Percentiles rank a stretch among this genome's conserved stretches.
phyloP scores from a whole-genome alignment of 805 yeast genomes.

The Ogataea pini region DNA sequence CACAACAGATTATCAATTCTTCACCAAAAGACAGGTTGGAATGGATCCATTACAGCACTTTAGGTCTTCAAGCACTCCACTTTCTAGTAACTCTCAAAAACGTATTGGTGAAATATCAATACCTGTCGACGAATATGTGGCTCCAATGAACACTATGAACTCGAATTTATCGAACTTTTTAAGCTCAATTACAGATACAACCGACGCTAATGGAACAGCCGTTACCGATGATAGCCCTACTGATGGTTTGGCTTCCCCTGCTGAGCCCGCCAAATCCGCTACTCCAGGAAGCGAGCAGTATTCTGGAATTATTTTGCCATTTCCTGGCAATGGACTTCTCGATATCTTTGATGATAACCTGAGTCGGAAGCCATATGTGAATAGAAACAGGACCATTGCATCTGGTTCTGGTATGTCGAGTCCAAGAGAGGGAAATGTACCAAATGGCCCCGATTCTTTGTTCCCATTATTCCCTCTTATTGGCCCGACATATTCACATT shows the following conservation, averaged over 20 bases:
- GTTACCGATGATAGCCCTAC: constrained; percentile 4
- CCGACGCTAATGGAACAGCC: neutral
- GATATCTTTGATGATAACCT: constrained; percentile 31
- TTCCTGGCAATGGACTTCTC: constrained; percentile 34
- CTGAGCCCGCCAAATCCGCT: constrained; percentile 3
- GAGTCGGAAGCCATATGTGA: constrained; percentile 10
- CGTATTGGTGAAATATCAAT: constrained; percentile 36
- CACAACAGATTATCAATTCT: constrained; percentile 20
- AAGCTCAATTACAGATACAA: constrained; percentile 10
- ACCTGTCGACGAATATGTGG: constrained; percentile 39
- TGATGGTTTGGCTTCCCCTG: neutral
- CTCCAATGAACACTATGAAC: constrained; percentile 39
- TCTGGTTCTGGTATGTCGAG: constrained; percentile 21
- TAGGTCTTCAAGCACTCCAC: constrained; percentile 23
- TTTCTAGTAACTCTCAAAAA: constrained; percentile 16
- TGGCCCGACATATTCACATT: constrained; percentile 32
- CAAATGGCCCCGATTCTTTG: constrained; percentile 31
- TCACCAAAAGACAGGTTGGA: constrained; percentile 32
- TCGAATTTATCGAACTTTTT: constrained; percentile 33
- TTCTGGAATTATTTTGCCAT: constrained; percentile 23
- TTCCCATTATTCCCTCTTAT: constrained; percentile 37
- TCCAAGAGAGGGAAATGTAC: constrained; percentile 14
- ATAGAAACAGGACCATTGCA: constrained; percentile 17
- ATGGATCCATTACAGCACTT: constrained; percentile 34
- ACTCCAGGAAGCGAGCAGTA: constrained; percentile 16